A percentile compares a stretch with the other conserved stretches of the same genome.
phyloP scores from a whole-genome alignment of 2,329 filamentous ascomycete genomes.

The Exophiala calicioides region DNA sequence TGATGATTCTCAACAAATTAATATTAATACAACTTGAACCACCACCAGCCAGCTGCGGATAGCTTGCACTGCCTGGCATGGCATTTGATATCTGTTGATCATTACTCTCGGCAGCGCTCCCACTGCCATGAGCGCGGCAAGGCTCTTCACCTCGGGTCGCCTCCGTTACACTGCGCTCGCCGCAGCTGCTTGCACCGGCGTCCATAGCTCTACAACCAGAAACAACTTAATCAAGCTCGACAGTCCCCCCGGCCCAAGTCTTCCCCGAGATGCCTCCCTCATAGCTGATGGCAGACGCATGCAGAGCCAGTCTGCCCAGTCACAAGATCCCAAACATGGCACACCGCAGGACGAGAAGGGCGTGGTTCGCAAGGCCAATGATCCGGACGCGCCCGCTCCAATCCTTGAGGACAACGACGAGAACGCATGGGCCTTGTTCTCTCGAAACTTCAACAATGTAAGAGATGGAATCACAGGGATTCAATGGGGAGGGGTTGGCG shows the following conservation, averaged over 20 bases:
- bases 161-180: slow-evolving; percentile 21
- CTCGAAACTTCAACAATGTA: slow-evolving; percentile 45
- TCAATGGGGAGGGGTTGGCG: slow-evolving; percentile 48
- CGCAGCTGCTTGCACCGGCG: slow-evolving; percentile 20
- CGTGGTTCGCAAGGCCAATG: slow-evolving; percentile 18
- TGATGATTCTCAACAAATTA: slow-evolving; percentile 12
- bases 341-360: slow-evolving; percentile 21
- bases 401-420: slow-evolving; percentile 34
- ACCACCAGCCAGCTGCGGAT: too few relatives aligned
- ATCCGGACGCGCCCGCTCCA: slow-evolving; percentile 23
- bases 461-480: slow-evolving; percentile 43
- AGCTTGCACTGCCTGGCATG: too few relatives aligned
- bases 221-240: slow-evolving; percentile 19
- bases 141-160: slow-evolving; percentile 15
- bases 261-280: slow-evolving; percentile 19
- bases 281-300: slow-evolving; percentile 16
- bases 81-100: slow-evolving; percentile 19
- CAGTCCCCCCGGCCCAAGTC: slow-evolving; percentile 13
- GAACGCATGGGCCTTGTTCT: slow-evolving; percentile 53
- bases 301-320: slow-evolving; percentile 14
- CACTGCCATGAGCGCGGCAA: slow-evolving; percentile 30
- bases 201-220: slow-evolving; percentile 17
- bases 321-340: slow-evolving; percentile 14
- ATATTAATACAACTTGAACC: too few relatives aligned
- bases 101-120: slow-evolving; percentile 27